phyloP scores from a whole-genome alignment of 176 grass and related monocot species.

The Zea luxurians region DNA sequence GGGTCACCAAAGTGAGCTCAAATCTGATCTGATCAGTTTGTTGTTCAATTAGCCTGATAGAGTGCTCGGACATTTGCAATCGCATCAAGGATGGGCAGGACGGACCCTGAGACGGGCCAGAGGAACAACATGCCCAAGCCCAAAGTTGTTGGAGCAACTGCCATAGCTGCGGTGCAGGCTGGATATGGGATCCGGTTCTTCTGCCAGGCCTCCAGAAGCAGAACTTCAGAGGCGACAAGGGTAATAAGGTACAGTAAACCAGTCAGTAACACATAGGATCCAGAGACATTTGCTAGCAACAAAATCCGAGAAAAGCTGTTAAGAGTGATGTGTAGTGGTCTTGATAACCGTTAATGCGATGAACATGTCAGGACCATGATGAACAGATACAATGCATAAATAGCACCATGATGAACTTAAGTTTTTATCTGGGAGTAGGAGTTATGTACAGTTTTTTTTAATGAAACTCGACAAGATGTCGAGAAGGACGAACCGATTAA shows the following conservation, averaged over 20 bases:
- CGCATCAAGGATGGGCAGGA: conserved; percentile 75
- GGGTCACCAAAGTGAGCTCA: no score
- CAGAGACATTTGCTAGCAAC: neutral
- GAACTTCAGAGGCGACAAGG: neutral
- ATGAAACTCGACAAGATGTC: conserved; percentile 13
- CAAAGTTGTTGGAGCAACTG: neutral
- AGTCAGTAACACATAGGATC: neutral
- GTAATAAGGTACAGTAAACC: neutral
- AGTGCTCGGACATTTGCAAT: conserved; percentile 79
- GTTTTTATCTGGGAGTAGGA: conserved; percentile 5
- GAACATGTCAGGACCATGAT: neutral
- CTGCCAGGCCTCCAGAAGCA: neutral
- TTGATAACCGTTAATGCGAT: no score
- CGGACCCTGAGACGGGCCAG: conserved; percentile 41
- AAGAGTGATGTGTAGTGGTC: neutral
- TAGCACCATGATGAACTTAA: neutral
- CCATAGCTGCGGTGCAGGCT: neutral
- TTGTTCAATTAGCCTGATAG: conserved; percentile 39
- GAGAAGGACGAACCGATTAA: neutral
- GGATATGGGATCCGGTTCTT: neutral
- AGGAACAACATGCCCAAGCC: neutral
- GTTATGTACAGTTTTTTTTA: conserved; percentile 17
- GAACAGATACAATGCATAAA: neutral
- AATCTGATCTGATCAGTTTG: neutral
- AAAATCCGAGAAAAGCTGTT: neutral